Evolutionary conservation across 208 protist species (phyloP).

Genomic region (Trypanosoma caninum): DNA sequence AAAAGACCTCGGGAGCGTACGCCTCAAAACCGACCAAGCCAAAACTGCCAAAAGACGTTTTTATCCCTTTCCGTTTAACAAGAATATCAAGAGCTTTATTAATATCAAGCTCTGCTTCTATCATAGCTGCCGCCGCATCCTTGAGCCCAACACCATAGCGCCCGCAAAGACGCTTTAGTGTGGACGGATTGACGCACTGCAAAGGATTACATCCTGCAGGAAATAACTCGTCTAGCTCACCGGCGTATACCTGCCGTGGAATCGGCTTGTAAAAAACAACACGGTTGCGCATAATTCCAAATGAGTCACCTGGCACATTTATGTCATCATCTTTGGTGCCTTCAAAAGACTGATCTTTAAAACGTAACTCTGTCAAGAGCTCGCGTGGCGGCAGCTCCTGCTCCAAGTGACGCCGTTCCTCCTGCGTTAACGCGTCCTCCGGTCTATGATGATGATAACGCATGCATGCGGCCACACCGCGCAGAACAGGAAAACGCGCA

Average conservation of each 20-base stretch:
- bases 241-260: constrained; percentile 28
- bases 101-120: constrained; percentile 50
- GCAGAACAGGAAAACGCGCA: not conserved
- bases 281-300: constrained; percentile 87
- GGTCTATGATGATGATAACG: not conserved
- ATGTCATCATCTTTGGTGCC: constrained; percentile 43
- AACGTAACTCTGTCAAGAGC: constrained; percentile 50
- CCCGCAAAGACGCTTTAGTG: constrained; percentile 51
- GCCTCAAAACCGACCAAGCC: constrained; percentile 79
- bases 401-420: constrained; percentile 61
- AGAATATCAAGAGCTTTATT: constrained; percentile 63
- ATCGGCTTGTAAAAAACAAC: constrained; percentile 79
- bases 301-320: constrained; percentile 77
- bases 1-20: constrained; percentile 86
- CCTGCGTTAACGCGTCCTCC: constrained; percentile 31
- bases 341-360: constrained; percentile 28
- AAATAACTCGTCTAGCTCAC: constrained; percentile 58
- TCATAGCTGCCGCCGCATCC: constrained; percentile 50
- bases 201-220: constrained; percentile 55
- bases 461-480: not conserved
- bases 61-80: constrained; percentile 40
- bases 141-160: constrained; percentile 51
- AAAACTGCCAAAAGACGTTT: constrained; percentile 54
- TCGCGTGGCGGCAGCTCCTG: constrained; percentile 70
- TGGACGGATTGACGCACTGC: constrained; percentile 50